These are phyloP conservation scores for Kodamaea ohmeri DNA, from an alignment of 1,139 yeast genomes.

Conservation along the genomic window DNA sequence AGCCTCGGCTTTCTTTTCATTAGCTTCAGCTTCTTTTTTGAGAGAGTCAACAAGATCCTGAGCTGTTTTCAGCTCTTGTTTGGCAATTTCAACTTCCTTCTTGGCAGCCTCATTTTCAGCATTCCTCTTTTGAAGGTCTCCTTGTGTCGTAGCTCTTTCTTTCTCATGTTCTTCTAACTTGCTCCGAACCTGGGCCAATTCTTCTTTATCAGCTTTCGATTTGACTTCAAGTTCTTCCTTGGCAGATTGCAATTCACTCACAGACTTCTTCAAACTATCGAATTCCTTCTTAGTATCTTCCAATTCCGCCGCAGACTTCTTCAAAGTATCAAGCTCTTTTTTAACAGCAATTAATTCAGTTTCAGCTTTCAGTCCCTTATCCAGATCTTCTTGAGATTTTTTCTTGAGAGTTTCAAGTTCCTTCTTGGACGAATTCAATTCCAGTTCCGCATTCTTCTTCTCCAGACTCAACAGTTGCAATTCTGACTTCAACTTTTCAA, in stretches of 20 bases:
- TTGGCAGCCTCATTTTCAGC: background rate
- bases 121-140: background rate
- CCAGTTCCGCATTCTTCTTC: background rate
- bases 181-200: too few species aligned
- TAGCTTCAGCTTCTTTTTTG: background rate
- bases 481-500: background rate
- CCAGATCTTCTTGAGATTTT: constrained; percentile 1
- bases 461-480: background rate
- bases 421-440: background rate
- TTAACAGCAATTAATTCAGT: constrained; percentile 4
- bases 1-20: constrained; percentile 2
- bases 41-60: background rate
- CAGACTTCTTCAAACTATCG: constrained; percentile 25
- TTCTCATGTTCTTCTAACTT: too few species aligned
- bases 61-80: background rate
- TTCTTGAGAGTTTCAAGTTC: background rate
- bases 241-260: too few species aligned
- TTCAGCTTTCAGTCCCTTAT: constrained; percentile 1
- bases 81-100: constrained; percentile 1
- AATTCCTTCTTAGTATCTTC: constrained; percentile 8
- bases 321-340: constrained; percentile 8
- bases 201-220: background rate
- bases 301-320: constrained; percentile 13
- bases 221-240: too few species aligned
- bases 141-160: background rate